phyloP scores from a whole-genome alignment of 768 basidiomycete genomes.

The Mycena chlorophos region DNA sequence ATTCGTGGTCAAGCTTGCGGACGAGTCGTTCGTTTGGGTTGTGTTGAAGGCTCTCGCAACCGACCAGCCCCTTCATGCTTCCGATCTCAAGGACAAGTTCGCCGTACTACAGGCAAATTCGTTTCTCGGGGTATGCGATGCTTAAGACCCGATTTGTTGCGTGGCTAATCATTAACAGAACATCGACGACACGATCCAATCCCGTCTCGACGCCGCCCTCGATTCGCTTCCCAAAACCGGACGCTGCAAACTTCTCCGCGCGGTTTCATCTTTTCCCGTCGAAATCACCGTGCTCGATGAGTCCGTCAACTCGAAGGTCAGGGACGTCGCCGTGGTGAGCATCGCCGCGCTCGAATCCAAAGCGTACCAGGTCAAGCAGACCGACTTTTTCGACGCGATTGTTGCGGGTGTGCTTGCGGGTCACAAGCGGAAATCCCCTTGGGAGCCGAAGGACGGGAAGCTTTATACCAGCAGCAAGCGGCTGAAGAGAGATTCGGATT shows the following conservation, averaged over 20 bases:
- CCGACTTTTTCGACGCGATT: neutral
- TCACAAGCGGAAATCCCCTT: neutral
- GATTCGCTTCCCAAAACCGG: neutral
- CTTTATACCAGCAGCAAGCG: neutral
- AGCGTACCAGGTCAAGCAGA: neutral
- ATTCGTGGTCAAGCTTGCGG: neutral
- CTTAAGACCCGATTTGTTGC: neutral
- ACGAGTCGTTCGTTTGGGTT: neutral
- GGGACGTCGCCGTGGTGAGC: neutral
- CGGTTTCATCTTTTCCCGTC: neutral
- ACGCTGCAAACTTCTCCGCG: neutral
- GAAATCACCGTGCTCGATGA: neutral
- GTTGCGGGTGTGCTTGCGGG: neutral
- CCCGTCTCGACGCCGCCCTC: neutral
- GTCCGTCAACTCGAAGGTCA: neutral
- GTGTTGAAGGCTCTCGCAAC: neutral
- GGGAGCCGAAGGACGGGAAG: neutral
- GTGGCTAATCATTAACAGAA: neutral
- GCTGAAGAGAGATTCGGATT: too few species aligned
- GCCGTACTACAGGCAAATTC: neutral
- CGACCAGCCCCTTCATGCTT: neutral
- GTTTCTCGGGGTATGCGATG: neutral
- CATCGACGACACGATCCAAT: neutral
- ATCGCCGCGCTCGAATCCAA: neutral
- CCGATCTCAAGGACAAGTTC: neutral